Conservation (phyloP, 768 basidiomycete species). For the Neoboletus subvelutipes region DNA sequence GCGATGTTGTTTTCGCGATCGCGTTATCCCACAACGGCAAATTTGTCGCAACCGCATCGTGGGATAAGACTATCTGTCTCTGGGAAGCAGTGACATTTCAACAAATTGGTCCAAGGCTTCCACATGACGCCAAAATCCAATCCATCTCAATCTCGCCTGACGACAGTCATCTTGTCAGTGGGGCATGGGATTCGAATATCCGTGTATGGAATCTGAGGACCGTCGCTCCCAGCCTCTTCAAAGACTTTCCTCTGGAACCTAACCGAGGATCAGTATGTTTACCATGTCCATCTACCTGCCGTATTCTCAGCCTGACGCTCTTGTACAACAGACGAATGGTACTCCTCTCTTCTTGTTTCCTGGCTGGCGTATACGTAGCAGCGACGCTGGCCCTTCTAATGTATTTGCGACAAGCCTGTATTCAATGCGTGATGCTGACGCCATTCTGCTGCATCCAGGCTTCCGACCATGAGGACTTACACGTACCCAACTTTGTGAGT, state of each 20-base stretch:
- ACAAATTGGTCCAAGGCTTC: constrained; percentile 18
- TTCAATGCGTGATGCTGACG: background rate
- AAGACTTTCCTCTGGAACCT: constrained; percentile 10
- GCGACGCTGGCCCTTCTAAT: background rate
- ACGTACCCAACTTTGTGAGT: background rate
- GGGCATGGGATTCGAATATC: constrained; percentile 13
- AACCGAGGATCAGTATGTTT: constrained; percentile 14
- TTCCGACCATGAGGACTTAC: background rate
- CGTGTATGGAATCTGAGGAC: constrained; percentile 17
- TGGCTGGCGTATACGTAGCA: background rate
- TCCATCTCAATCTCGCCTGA: constrained; percentile 20
- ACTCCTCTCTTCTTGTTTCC: background rate
- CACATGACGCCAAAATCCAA: constrained; percentile 7
- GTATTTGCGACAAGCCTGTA: background rate
- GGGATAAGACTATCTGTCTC: constrained; percentile 29
- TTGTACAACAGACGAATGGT: background rate
- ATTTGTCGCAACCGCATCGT: constrained; percentile 29
- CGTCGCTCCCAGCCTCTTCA: constrained; percentile 15
- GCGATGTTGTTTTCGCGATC: constrained; percentile 22
- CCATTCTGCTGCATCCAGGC: background rate
- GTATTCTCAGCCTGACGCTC: background rate
- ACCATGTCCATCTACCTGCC: background rate
- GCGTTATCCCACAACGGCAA: constrained; percentile 15
- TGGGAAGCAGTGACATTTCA: constrained; percentile 24
- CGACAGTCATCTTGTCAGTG: constrained; percentile 16